Evolutionary conservation across 2,329 filamentous ascomycete species (phyloP), one percentile per base, ranked within the genome.

Genomic region (Cladosporium sp.): DNA sequence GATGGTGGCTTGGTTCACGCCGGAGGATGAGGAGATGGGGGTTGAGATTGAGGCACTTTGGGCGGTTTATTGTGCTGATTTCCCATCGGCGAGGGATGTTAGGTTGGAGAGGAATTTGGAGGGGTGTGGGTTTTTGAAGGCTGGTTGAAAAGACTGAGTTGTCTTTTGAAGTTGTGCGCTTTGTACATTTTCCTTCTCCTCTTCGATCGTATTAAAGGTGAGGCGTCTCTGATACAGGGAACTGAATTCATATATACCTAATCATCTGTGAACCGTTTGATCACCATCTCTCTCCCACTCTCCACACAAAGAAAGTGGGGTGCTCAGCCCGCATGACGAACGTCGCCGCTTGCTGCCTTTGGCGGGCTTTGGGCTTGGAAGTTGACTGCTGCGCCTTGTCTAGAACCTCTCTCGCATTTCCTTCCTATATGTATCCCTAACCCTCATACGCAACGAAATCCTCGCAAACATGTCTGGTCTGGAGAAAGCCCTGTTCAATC

Each of bases 401-500:
- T 36, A n/a, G 32, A 36, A 36, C 32, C 32, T n/a, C n/a, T n/a
- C n/a, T 36, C 22, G 32, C 32, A 37, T 13, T 18, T 20, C 42
- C 29, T n/a, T n/a, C n/a, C 19, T 20, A 13, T 11, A 30, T 36
- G 29, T 24, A 40, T 40, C n/a, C 36, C 18, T 41, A 48, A 17
- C 24, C 32, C 22, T n/a, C 20, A 22, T 15, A 20, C 13, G 9
- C 8, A 41, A n/a, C n/a, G n/a, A n/a, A 43, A 55, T 19, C 42
- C 7, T 47, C 44, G 45, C 49, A 57, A 65, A 19, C 52, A 82
- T 82, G 80, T 82, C 80, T 27, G 79, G 80, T 54, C 74, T 82
- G 50, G 79, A 82, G 64, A 82, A 82, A 63, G 78, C 79, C 19
- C 74, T 82, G 36, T 81, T 82, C 69, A 82, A 82, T 64, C 71